These are phyloP conservation scores for Fusarium globosum DNA, from an alignment of 2,329 filamentous ascomycete genomes.

Conservation along the genomic window DNA sequence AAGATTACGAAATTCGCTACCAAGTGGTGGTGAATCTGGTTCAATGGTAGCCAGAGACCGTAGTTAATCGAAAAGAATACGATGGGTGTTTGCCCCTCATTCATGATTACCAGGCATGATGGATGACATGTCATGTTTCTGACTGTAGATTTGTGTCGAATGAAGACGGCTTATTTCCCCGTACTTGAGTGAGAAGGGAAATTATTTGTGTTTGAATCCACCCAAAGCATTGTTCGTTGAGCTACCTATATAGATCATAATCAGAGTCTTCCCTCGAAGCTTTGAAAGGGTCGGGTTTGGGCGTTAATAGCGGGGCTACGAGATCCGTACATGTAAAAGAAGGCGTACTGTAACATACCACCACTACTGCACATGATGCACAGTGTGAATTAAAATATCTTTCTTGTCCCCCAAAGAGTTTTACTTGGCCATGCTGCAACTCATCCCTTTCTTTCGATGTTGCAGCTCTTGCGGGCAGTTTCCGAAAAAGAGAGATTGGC, in stretches of 20 bases:
- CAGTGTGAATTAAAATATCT: neutral
- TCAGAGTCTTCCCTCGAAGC: neutral
- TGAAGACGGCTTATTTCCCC: neutral
- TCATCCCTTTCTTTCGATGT: neutral
- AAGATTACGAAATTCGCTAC: conserved; percentile 41
- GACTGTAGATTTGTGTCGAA: neutral
- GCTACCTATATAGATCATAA: neutral
- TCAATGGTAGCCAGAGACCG: conserved; percentile 35
- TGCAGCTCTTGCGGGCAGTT: neutral
- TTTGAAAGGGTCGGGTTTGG: too few species aligned
- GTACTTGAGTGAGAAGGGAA: neutral
- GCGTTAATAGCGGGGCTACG: neutral
- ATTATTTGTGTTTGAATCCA: neutral
- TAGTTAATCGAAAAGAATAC: conserved; percentile 43
- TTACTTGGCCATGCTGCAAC: neutral
- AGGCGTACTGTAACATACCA: neutral
- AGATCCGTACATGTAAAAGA: neutral
- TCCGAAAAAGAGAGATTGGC: neutral
- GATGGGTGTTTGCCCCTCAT: conserved; percentile 34
- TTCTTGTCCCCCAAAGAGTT: neutral
- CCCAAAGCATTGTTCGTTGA: neutral
- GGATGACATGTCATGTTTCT: conserved; percentile 1
- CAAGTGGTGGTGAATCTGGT: conserved; percentile 45
- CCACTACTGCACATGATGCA: neutral
- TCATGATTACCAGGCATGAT: conserved; percentile 16